phyloP scores from a whole-genome alignment of 2,329 filamentous ascomycete genomes.

The Onygenales sp. region DNA sequence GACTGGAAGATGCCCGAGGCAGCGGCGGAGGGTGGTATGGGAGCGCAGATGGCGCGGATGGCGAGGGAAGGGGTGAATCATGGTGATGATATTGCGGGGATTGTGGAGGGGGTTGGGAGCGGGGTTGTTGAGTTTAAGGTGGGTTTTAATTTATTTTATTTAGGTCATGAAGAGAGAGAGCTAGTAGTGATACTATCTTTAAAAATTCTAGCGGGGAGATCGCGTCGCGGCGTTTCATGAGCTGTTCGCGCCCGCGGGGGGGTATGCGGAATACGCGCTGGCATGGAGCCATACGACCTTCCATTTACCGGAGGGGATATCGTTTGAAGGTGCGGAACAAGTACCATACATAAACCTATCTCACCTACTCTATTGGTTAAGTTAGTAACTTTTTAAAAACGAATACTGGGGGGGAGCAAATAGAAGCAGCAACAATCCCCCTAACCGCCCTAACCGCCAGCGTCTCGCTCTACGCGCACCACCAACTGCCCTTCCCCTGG shows the following conservation, averaged over 20 bases:
- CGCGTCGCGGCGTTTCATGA: constrained; percentile 42
- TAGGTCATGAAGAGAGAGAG: neutral
- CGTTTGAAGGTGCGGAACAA: constrained; percentile 40
- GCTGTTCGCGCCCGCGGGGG: constrained; percentile 42
- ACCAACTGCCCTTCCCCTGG: constrained; percentile 44
- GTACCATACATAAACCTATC: neutral
- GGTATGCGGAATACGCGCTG: constrained; percentile 49
- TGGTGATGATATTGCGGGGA: constrained; percentile 45
- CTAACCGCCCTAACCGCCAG: constrained; percentile 47
- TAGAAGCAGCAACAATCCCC: constrained; percentile 48
- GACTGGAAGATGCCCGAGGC: constrained; percentile 32
- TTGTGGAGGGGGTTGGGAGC: constrained; percentile 42
- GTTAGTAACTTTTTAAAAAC: neutral
- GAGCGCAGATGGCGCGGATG: constrained; percentile 12
- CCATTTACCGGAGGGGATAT: constrained; percentile 40
- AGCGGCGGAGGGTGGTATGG: neutral
- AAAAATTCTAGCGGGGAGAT: constrained; percentile 38
- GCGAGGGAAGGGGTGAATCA: constrained; percentile 13
- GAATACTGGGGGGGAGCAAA: neutral
- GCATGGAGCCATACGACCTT: constrained; percentile 46
- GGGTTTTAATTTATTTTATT: constrained; percentile 7
- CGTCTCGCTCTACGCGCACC: constrained; percentile 39
- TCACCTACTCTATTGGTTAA: neutral
- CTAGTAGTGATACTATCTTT: neutral
- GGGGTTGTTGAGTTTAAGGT: constrained; percentile 43